phyloP scores from a whole-genome alignment of 371 early-diverging fungal species.

The Scutellospora calospora region DNA sequence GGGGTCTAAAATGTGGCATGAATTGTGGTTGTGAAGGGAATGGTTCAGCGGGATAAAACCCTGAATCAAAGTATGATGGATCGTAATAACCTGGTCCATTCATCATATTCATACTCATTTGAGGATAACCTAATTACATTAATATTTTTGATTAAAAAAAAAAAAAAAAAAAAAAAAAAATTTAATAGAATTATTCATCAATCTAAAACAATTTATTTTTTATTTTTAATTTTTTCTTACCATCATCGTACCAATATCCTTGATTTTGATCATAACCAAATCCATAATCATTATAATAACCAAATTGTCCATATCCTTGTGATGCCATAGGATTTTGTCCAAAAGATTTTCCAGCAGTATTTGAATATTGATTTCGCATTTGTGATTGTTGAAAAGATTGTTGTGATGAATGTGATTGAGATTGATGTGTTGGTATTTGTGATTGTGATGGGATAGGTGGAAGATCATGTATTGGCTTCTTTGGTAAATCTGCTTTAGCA shows the following conservation, averaged over 20 bases:
- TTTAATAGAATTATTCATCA: neutral
- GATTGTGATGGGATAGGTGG: neutral
- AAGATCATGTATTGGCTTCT: slow-evolving; percentile 13
- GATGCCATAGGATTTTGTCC: neutral
- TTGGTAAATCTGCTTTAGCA: slow-evolving; percentile 8
- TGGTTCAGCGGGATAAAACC: slow-evolving; percentile 27
- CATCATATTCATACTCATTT: slow-evolving; percentile 37
- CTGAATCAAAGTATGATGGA: slow-evolving; percentile 37
- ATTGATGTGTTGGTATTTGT: slow-evolving; percentile 10
- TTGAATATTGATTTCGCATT: slow-evolving; percentile 14
- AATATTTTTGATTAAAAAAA: no score
- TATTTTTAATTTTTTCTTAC: slow-evolving; percentile 27
- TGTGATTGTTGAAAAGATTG: neutral
- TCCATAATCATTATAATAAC: slow-evolving; percentile 34
- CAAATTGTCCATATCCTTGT: slow-evolving; percentile 30
- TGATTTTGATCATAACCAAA: slow-evolving; percentile 39
- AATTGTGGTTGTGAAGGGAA: slow-evolving; percentile 34
- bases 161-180: no score
- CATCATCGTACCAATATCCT: slow-evolving; percentile 40
- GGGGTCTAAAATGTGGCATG: slow-evolving; percentile 30
- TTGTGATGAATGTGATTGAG: slow-evolving; percentile 32
- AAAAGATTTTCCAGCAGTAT: slow-evolving; percentile 9
- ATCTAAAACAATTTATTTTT: no score
- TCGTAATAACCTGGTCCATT: slow-evolving; percentile 29
- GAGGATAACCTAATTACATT: slow-evolving; percentile 9